A percentile compares a stretch with the other conserved stretches of the same genome.
Conservation (phyloP, 495 filamentous ascomycete genomes). For the Lophiotrema nucula region DNA sequence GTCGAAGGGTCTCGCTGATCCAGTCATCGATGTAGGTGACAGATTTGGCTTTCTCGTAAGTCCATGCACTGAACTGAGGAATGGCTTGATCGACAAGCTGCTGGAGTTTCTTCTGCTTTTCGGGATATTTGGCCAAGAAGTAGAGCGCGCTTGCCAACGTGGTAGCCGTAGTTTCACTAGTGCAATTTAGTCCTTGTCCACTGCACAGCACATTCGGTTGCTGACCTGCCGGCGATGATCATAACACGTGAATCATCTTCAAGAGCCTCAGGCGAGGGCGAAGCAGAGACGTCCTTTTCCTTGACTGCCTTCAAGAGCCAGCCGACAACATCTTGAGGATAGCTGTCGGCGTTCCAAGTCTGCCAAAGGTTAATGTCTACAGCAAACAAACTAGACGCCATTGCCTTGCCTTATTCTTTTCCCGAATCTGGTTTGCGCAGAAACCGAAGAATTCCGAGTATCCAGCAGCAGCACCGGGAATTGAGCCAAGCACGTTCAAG, state of each 20-base stretch:
- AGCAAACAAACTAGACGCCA: too few relatives aligned
- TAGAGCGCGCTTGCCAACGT: slow-evolving; percentile 31
- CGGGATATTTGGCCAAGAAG: slow-evolving; percentile 27
- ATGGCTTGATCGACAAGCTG: slow-evolving; percentile 25
- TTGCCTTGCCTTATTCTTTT: slow-evolving; percentile 7
- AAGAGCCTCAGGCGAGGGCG: slow-evolving; percentile 9
- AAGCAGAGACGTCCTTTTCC: slow-evolving; percentile 23
- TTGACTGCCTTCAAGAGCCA: slow-evolving; percentile 24
- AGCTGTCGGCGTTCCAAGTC: neutral
- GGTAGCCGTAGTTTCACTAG: slow-evolving; percentile 37
- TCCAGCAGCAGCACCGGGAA: slow-evolving; percentile 13
- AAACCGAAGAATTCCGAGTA: slow-evolving; percentile 20
- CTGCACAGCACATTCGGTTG: too few relatives aligned
- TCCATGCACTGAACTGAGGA: slow-evolving; percentile 11
- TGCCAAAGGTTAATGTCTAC: too few relatives aligned
- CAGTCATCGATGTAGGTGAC: slow-evolving; percentile 46
- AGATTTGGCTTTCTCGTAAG: slow-evolving; percentile 21
- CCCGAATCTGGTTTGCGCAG: slow-evolving; percentile 10
- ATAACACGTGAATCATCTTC: slow-evolving; percentile 30
- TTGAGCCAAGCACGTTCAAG: slow-evolving; percentile 12
- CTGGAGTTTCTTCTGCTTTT: slow-evolving; percentile 26
- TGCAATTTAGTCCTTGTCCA: too few relatives aligned
- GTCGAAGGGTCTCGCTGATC: slow-evolving; percentile 56
- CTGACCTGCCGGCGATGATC: slow-evolving; percentile 32
- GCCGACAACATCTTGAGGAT: slow-evolving; percentile 20